These are phyloP conservation scores for Leccinum subtestaceum DNA, from an alignment of 768 basidiomycete species.

Conservation along the genomic window DNA sequence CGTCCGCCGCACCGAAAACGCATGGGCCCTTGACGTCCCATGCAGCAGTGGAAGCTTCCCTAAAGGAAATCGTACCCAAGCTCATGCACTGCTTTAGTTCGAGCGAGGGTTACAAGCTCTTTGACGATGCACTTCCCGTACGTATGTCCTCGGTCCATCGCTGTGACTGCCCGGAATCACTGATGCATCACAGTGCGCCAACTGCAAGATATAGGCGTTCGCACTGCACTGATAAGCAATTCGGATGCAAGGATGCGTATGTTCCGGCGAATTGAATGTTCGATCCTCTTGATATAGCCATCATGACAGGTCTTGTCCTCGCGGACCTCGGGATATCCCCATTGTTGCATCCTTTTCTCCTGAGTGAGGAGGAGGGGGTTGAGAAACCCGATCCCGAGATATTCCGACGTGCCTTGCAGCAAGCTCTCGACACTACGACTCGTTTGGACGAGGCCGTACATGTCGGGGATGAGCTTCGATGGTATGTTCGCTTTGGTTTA, in stretches of 20 bases:
- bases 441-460: constrained; percentile 50
- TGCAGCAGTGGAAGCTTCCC: constrained; percentile 51
- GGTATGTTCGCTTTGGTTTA: constrained; percentile 40
- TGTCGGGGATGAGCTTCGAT: constrained; percentile 70
- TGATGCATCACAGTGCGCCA: constrained; percentile 38
- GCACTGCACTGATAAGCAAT: constrained; percentile 67
- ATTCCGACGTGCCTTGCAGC: constrained; percentile 44
- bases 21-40: constrained; percentile 16
- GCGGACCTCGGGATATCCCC: constrained; percentile 54
- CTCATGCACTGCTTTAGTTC: constrained; percentile 72
- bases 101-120: constrained; percentile 63
- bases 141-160: constrained; percentile 24
- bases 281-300: constrained; percentile 1
- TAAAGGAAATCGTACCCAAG: constrained; percentile 54
- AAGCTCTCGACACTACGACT: neutral
- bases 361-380: constrained; percentile 66
- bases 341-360: constrained; percentile 51
- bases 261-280: constrained; percentile 19
- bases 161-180: neutral
- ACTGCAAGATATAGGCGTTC: constrained; percentile 45
- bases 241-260: constrained; percentile 69
- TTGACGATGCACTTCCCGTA: constrained; percentile 52
- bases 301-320: constrained; percentile 45
- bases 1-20: constrained; percentile 17
- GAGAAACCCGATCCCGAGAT: constrained; percentile 68